phyloP scores from a whole-genome alignment of 495 filamentous ascomycete genomes.

The Cercophora sp. region DNA sequence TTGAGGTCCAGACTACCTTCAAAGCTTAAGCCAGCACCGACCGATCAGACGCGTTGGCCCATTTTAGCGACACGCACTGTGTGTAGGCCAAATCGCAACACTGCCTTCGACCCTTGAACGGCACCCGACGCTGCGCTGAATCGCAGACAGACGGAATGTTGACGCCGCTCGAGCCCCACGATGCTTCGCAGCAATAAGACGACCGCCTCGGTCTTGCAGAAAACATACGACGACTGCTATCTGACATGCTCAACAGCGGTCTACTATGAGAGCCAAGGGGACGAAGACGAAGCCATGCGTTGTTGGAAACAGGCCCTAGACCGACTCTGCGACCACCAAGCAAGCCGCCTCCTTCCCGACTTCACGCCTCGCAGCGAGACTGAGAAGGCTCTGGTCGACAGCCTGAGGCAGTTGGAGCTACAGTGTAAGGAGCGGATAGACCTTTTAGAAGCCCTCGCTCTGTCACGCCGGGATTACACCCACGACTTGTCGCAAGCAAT shows the following conservation, averaged over 20 bases:
- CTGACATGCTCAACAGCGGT: slow-evolving; percentile 90
- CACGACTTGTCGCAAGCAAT: slow-evolving; percentile 23
- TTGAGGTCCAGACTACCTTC: background rate
- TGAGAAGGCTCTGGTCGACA: slow-evolving; percentile 77
- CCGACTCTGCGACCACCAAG: slow-evolving; percentile 84
- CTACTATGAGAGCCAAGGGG: slow-evolving; percentile 92
- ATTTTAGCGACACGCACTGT: background rate
- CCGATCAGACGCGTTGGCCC: background rate
- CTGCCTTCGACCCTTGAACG: background rate
- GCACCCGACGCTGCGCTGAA: background rate
- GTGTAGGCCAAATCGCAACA: background rate
- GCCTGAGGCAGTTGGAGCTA: slow-evolving; percentile 74
- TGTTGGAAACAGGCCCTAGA: slow-evolving; percentile 91
- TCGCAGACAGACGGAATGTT: slow-evolving; percentile 12
- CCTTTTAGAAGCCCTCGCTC: slow-evolving; percentile 73
- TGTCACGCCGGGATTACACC: slow-evolving; percentile 63
- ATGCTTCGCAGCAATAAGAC: slow-evolving; percentile 80
- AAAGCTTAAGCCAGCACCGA: background rate
- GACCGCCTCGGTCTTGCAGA: slow-evolving; percentile 74
- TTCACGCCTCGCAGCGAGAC: slow-evolving; percentile 78
- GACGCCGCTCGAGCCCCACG: slow-evolving; percentile 4
- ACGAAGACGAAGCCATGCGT: slow-evolving; percentile 85
- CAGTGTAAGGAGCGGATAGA: slow-evolving; percentile 95
- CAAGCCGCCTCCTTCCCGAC: slow-evolving; percentile 63
- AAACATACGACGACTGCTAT: slow-evolving; percentile 96